Evolutionary conservation across 805 yeast genomes (phyloP).

Genomic region (Saccharomycopsis guyanensis): DNA sequence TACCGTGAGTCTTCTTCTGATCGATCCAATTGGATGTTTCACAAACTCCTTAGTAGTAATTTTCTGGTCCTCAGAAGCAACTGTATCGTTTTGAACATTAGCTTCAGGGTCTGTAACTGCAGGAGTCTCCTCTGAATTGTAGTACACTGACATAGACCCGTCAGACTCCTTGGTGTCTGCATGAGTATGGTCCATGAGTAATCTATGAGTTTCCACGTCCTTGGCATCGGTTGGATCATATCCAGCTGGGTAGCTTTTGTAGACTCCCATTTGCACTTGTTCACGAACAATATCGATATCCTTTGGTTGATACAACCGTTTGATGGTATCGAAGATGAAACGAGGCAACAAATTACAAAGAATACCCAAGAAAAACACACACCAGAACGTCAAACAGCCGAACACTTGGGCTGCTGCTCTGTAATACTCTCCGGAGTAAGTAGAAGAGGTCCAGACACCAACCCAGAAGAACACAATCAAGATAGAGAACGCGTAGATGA

Average conservation of each 20-base stretch:
- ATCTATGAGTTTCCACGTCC: conserved; percentile 23
- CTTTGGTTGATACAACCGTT: conserved; percentile 46
- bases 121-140: background rate
- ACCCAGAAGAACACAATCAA: conserved; percentile 65
- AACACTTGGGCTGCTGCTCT: conserved; percentile 55
- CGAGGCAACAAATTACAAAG: conserved; percentile 55
- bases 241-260: conserved; percentile 38
- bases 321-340: conserved; percentile 42
- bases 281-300: conserved; percentile 72
- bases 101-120: background rate
- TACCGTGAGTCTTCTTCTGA: conserved; percentile 18
- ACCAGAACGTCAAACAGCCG: conserved; percentile 62
- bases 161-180: background rate
- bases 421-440: conserved; percentile 51
- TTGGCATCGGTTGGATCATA: conserved; percentile 37
- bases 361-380: conserved; percentile 47
- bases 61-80: background rate
- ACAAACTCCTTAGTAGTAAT: conserved; percentile 15
- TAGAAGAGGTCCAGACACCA: conserved; percentile 62
- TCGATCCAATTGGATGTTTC: conserved; percentile 20
- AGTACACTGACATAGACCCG: background rate
- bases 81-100: background rate
- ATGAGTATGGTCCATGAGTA: background rate
- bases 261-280: conserved; percentile 45
- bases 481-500: conserved; percentile 47